Percentiles rank a stretch among this genome's conserved stretches.
Evolutionary conservation across 2,329 filamentous ascomycete genomes (phyloP).

Genomic region (Pseudogymnoascus sp.): DNA sequence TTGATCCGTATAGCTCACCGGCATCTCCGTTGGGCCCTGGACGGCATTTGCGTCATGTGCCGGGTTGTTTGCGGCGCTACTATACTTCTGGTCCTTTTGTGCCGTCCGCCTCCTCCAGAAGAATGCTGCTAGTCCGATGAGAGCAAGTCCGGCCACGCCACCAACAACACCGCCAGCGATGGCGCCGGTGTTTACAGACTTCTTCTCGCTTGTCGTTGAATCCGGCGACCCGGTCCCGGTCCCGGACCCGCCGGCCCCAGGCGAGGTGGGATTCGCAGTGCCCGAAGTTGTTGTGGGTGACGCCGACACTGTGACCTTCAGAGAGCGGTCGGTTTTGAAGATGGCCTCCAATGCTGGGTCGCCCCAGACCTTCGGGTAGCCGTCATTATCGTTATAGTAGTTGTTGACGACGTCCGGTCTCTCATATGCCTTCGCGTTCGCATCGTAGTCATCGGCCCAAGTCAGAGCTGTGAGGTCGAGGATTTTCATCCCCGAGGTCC

Average conservation of each 20-base stretch:
- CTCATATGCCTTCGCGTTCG: constrained; percentile 11
- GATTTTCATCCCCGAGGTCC: constrained; percentile 13
- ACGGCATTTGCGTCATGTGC: neutral
- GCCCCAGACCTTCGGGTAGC: neutral
- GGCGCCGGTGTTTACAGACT: constrained; percentile 14
- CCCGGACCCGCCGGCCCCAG: neutral
- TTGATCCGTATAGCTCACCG: neutral
- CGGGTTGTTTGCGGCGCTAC: neutral
- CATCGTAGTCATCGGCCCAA: constrained; percentile 13
- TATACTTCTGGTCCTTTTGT: neutral
- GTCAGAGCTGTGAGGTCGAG: constrained; percentile 16
- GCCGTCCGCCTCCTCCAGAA: constrained; percentile 7
- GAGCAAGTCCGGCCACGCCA: constrained; percentile 17
- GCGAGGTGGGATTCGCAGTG: neutral
- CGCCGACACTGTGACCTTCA: neutral
- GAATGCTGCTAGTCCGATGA: constrained; percentile 17
- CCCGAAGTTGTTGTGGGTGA: neutral
- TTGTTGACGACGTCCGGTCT: constrained; percentile 14
- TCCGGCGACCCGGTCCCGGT: neutral
- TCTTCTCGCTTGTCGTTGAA: neutral
- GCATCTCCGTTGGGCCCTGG: neutral
- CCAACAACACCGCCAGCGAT: constrained; percentile 20
- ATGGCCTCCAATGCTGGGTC: neutral
- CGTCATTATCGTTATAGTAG: constrained; percentile 9
- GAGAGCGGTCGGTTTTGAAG: constrained; percentile 6